These are phyloP conservation scores for Vitis hybrid DNA, from an alignment of 177 flowering plant genomes.

Conservation along the genomic window DNA sequence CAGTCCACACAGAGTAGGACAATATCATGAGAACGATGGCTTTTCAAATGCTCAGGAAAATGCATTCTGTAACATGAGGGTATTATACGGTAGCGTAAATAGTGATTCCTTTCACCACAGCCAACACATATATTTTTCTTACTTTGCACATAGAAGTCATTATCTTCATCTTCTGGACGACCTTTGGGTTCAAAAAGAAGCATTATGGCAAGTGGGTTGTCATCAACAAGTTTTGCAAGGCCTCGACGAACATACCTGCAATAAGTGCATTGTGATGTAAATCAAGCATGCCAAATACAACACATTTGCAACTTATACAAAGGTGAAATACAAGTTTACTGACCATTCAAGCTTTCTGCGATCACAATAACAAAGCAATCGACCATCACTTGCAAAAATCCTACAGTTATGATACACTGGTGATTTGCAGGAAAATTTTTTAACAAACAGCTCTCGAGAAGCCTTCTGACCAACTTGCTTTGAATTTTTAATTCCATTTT, in stretches of 20 bases:
- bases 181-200: conserved; percentile 99
- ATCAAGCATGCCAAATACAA: background rate
- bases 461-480: conserved; percentile 55
- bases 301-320: background rate
- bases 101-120: conserved; percentile 91
- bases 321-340: conserved; percentile 17
- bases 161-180: conserved; percentile 97
- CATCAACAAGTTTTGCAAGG: conserved; percentile 85
- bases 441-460: conserved; percentile 80
- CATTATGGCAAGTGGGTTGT: conserved; percentile 85
- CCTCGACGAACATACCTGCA: conserved; percentile 80
- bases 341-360: conserved; percentile 95
- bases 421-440: conserved; percentile 95
- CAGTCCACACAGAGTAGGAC: conserved; percentile 97
- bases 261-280: conserved; percentile 2
- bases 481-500: conserved; percentile 46
- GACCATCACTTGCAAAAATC: conserved; percentile 93
- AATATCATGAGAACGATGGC: conserved; percentile 98
- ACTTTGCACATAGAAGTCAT: conserved; percentile 90
- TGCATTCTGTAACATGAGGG: conserved; percentile 98
- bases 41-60: conserved; percentile 96
- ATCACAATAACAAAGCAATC: conserved; percentile 95
- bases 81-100: conserved; percentile 84
- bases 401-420: conserved; percentile 98
- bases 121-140: conserved; percentile 97